Conservation (phyloP, 2,329 filamentous ascomycete species). For the Colletotrichum sp. region DNA sequence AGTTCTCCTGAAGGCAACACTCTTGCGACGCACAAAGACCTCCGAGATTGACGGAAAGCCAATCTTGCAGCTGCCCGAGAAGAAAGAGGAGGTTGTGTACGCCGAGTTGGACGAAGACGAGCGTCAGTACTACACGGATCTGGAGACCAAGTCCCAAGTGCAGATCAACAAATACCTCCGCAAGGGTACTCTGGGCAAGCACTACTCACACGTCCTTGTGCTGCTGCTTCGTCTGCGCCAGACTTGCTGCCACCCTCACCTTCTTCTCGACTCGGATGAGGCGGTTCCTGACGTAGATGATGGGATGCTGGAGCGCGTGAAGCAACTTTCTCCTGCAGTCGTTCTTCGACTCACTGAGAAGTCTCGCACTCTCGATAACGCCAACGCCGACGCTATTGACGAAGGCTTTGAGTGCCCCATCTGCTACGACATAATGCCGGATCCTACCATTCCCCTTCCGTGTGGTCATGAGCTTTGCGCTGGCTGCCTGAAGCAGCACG, state of each 20-base stretch:
- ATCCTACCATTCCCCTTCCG: slow-evolving; percentile 79
- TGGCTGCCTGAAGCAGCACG: slow-evolving; percentile 75
- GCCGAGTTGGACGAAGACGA: slow-evolving; percentile 73
- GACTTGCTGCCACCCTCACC: slow-evolving; percentile 79
- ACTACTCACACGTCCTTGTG: slow-evolving; percentile 82
- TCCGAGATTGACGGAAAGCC: slow-evolving; percentile 81
- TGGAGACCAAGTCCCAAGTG: slow-evolving; percentile 71
- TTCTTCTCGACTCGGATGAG: slow-evolving; percentile 55
- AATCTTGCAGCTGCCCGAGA: slow-evolving; percentile 71
- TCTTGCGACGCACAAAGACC: slow-evolving; percentile 82
- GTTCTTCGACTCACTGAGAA: slow-evolving; percentile 64
- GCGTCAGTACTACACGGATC: slow-evolving; percentile 63
- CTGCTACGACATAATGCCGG: slow-evolving; percentile 77
- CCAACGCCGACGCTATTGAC: slow-evolving; percentile 37
- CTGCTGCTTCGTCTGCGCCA: slow-evolving; percentile 81
- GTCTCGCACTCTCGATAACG: slow-evolving; percentile 27
- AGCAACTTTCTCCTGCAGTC: slow-evolving; percentile 61
- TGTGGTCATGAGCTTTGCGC: slow-evolving; percentile 83
- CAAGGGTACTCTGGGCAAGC: slow-evolving; percentile 68
- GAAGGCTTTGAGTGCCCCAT: slow-evolving; percentile 78
- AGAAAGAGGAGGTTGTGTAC: slow-evolving; percentile 64
- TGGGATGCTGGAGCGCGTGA: slow-evolving; percentile 67
- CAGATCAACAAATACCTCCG: slow-evolving; percentile 80
- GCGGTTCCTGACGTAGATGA: slow-evolving; percentile 42
- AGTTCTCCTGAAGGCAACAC: slow-evolving; percentile 76